Evolutionary conservation across 306 rosid genomes (phyloP).

Genomic region (Cyclanthera cordifolia): DNA sequence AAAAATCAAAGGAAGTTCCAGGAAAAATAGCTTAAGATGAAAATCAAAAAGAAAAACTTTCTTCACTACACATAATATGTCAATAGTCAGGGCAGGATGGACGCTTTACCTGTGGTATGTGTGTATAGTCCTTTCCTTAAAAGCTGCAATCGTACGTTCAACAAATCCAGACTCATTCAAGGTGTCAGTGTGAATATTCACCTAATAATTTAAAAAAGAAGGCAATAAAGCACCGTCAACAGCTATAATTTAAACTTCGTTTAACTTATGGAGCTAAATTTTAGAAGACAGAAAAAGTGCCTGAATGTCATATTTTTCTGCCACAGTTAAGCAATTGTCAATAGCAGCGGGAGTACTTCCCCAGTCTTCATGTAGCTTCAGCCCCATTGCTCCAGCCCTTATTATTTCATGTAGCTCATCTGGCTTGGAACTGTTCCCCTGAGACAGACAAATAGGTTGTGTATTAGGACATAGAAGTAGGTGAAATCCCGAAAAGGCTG

Average conservation of each 20-base stretch:
- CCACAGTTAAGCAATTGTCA: slow-evolving; percentile 61
- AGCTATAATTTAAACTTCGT: slow-evolving; percentile 5
- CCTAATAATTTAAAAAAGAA: slow-evolving; percentile 34
- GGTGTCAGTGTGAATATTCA: slow-evolving; percentile 92
- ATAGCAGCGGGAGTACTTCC: slow-evolving; percentile 88
- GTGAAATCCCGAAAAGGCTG: neutral
- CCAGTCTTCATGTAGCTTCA: slow-evolving; percentile 98
- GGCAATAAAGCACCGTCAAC: neutral
- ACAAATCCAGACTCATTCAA: slow-evolving; percentile 90
- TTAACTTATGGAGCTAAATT: neutral
- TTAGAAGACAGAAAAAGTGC: slow-evolving; percentile 20
- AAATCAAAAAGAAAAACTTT: neutral
- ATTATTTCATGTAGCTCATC: slow-evolving; percentile 56
- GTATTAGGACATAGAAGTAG: neutral
- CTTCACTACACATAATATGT: neutral
- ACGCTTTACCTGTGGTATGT: slow-evolving; percentile 70
- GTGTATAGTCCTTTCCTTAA: slow-evolving; percentile 87
- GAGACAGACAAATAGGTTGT: slow-evolving; percentile 15
- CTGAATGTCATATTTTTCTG: slow-evolving; percentile 72
- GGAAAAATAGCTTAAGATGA: neutral
- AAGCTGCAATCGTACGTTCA: slow-evolving; percentile 75
- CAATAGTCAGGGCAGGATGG: neutral
- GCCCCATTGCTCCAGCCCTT: slow-evolving; percentile 91
- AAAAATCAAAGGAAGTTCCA: neutral
- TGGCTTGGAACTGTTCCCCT: slow-evolving; percentile 78